Evolutionary conservation across 306 rosid species (phyloP).

Genomic region (Malus asiatica): DNA sequence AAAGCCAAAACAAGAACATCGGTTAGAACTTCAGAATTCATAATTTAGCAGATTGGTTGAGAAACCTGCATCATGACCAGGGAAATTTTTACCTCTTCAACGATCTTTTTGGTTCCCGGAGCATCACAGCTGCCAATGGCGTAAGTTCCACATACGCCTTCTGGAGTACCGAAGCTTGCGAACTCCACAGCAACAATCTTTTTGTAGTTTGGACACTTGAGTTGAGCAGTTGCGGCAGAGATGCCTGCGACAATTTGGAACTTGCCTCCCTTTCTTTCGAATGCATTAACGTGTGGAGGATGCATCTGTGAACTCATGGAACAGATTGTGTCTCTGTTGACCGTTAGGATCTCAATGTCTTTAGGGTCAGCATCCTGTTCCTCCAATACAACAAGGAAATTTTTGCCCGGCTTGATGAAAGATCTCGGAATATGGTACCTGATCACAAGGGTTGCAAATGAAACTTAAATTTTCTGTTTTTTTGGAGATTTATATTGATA

Average conservation of each 20-base stretch:
- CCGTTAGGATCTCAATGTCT: constrained; percentile 41
- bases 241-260: constrained; percentile 1
- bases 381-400: constrained; percentile 66
- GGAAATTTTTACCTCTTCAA: constrained; percentile 30
- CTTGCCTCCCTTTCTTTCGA: constrained; percentile 30
- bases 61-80: neutral
- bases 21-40: neutral
- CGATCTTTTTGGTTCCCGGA: constrained; percentile 19
- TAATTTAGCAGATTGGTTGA: neutral
- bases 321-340: constrained; percentile 71
- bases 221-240: constrained; percentile 19
- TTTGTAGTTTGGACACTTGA: constrained; percentile 37
- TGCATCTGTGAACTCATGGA: constrained; percentile 33
- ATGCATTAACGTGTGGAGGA: constrained; percentile 57
- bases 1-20: neutral
- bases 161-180: constrained; percentile 71
- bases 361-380: constrained; percentile 39
- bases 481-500: neutral
- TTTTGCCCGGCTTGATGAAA: constrained; percentile 37
- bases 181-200: constrained; percentile 48
- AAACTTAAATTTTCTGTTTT: neutral
- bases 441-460: neutral
- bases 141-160: constrained; percentile 51
- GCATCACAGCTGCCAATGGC: constrained; percentile 39
- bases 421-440: constrained; percentile 88